phyloP scores from a whole-genome alignment of 768 basidiomycete species.

The Tricholoma terreum region DNA sequence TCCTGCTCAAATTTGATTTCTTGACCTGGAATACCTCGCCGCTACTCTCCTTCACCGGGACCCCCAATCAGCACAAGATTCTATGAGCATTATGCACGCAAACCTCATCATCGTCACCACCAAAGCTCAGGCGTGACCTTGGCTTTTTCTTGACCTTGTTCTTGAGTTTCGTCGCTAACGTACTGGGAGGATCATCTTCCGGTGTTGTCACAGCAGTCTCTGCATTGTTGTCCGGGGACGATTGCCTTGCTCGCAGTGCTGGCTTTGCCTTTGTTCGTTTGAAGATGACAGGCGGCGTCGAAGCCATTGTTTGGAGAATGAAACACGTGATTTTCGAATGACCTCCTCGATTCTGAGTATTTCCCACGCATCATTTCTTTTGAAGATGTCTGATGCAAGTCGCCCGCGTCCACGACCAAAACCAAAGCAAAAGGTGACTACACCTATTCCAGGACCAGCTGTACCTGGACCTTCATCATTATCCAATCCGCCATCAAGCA shows the following conservation, averaged over 20 bases:
- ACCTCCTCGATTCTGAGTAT: constrained; percentile 20
- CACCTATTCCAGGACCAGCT: constrained; percentile 8
- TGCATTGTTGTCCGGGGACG: constrained; percentile 35
- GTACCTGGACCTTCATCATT: constrained; percentile 19
- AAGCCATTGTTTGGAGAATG: constrained; percentile 31
- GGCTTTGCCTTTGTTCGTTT: constrained; percentile 46
- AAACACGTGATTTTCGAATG: constrained; percentile 34
- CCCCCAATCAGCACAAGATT: constrained; percentile 24
- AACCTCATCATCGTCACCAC: constrained; percentile 63
- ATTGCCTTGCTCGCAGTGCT: constrained; percentile 36
- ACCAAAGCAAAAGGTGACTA: constrained; percentile 44
- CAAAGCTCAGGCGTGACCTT: constrained; percentile 76
- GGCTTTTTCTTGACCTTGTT: constrained; percentile 67
- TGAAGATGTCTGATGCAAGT: constrained; percentile 28
- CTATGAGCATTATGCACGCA: constrained; percentile 18
- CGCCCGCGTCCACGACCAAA: constrained; percentile 52
- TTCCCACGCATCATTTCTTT: constrained; percentile 43
- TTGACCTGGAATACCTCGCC: constrained; percentile 75
- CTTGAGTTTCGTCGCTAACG: constrained; percentile 65
- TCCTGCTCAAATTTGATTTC: constrained; percentile 73
- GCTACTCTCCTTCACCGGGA: constrained; percentile 44
- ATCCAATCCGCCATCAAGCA: constrained; percentile 11
- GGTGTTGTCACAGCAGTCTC: constrained; percentile 24
- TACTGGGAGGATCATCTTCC: constrained; percentile 53
- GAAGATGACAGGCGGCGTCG: constrained; percentile 47